Conservation (phyloP, 2,329 filamentous ascomycete genomes). For the Bertia moriformis region DNA sequence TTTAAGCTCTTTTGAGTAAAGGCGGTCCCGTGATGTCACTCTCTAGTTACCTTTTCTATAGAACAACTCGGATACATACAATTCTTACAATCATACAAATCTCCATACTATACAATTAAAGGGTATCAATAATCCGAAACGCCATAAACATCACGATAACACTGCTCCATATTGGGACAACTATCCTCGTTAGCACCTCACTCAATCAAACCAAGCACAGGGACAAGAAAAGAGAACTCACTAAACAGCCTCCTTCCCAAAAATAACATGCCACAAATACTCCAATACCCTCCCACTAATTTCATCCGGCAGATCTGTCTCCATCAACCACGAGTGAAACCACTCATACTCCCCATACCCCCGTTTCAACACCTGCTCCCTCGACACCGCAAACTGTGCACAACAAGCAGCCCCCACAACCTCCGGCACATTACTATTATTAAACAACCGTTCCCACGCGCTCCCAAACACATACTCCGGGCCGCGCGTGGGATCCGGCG, state of each 20-base stretch:
- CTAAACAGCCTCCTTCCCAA: conserved; percentile 9
- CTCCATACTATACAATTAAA: too few relatives aligned
- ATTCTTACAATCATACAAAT: too few relatives aligned
- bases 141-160: conserved; percentile 15
- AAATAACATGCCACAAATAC: conserved; percentile 32
- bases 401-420: conserved; percentile 30
- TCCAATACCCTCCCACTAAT: conserved; percentile 35
- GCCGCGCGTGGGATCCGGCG: conserved; percentile 9
- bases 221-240: conserved; percentile 16
- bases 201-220: background rate
- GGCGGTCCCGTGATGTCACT: too few relatives aligned
- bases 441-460: background rate
- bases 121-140: too few relatives aligned
- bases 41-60: too few relatives aligned
- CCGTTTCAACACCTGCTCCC: conserved; percentile 22
- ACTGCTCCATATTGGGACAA: conserved; percentile 19
- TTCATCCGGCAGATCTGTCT: conserved; percentile 26
- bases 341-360: conserved; percentile 27
- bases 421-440: conserved; percentile 14
- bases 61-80: too few relatives aligned
- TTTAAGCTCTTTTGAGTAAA: too few relatives aligned
- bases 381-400: conserved; percentile 35
- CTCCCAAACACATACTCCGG: conserved; percentile 7
- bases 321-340: conserved; percentile 32
- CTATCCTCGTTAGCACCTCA: conserved; percentile 2